Evolutionary conservation across 108 stramenopile species (phyloP).

Genomic region (Ochromonas danica): DNA sequence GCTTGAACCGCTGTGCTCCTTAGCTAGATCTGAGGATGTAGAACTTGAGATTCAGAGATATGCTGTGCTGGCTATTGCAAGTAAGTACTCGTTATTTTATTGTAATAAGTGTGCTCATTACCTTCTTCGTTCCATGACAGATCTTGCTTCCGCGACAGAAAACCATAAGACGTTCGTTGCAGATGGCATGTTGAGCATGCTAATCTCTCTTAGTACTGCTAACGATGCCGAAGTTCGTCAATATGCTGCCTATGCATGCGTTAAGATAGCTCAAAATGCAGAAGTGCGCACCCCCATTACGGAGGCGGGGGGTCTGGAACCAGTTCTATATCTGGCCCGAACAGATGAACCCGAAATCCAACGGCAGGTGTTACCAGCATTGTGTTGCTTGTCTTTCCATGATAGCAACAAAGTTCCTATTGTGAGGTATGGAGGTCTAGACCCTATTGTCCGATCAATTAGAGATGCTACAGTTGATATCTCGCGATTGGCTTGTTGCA

Average conservation of each 20-base stretch:
- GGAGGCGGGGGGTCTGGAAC: conserved; percentile 73
- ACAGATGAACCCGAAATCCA: conserved; percentile 71
- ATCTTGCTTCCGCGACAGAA: conserved; percentile 65
- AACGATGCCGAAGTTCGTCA: conserved; percentile 68
- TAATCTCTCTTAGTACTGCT: conserved; percentile 70
- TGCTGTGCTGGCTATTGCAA: conserved; percentile 28
- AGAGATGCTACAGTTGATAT: conserved; percentile 50
- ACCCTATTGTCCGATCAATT: conserved; percentile 61
- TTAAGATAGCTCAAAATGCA: conserved; percentile 69
- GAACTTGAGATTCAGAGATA: conserved; percentile 70
- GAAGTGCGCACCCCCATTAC: conserved; percentile 70
- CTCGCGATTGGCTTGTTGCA: conserved; percentile 66
- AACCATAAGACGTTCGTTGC: conserved; percentile 69
- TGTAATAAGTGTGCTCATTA: background rate
- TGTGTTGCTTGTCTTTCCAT: conserved; percentile 68
- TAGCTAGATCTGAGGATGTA: conserved; percentile 68
- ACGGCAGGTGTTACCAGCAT: conserved; percentile 68
- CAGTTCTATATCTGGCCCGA: conserved; percentile 72
- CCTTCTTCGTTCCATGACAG: conserved; percentile 58
- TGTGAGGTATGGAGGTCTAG: conserved; percentile 61
- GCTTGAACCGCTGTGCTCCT: conserved; percentile 71
- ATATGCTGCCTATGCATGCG: conserved; percentile 74
- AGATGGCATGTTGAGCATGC: conserved; percentile 70
- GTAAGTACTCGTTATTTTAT: background rate
- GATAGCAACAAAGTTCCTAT: conserved; percentile 58